Base-by-base conservation (phyloP, 164 flowering plant genomes). In the Cinnamomum micranthum region DNA sequence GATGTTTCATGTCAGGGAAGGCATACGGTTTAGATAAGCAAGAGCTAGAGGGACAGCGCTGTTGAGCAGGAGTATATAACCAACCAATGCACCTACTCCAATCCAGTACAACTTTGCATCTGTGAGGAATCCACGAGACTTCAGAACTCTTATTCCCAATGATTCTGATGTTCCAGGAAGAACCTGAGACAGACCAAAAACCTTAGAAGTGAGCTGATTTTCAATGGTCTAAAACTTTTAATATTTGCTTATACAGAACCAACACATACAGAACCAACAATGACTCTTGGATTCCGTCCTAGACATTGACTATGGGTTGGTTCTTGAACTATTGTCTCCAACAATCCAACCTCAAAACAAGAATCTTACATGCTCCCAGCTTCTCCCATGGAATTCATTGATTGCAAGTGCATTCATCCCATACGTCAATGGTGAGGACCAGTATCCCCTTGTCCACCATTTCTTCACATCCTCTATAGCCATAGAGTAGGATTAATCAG, bases 381-480 rank as follows among this genome's bases (percentile, higher is more conserved):
- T 88, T 1, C 92, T 86, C 73, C 98, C 90, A 73, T 74, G 76
- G 87, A 95, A 81, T 83, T 95, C 98, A 75, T 91, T 95, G 23
- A 91, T 87, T 0, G 87, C 15, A 1, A 93, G 19, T 65, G 96
- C 91, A 81, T 88, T 91, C 83, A 72, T 88, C 69, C 82, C 84
- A 73, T 95, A 95, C 4, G 86, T 67, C 75, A 95, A 7, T 22
- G 98, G 99, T 15, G 97, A 92, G 31, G 84, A 19, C 96, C 95
- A 92, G 73, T 86, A 88, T 50, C 87, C 99, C 99, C 99, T 93
- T 9, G 68, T 51, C 94, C 92, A 92, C 98, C 97, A 92, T 6
- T 58, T 68, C 70, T 47, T 65, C 31, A 73, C 60, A 50, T 64
- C 23, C 20, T 73, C 75, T 73, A 31, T 33, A 25, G 14, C 55